phyloP scores from a whole-genome alignment of 2,329 filamentous ascomycete genomes.

The Talaromyces sp. region DNA sequence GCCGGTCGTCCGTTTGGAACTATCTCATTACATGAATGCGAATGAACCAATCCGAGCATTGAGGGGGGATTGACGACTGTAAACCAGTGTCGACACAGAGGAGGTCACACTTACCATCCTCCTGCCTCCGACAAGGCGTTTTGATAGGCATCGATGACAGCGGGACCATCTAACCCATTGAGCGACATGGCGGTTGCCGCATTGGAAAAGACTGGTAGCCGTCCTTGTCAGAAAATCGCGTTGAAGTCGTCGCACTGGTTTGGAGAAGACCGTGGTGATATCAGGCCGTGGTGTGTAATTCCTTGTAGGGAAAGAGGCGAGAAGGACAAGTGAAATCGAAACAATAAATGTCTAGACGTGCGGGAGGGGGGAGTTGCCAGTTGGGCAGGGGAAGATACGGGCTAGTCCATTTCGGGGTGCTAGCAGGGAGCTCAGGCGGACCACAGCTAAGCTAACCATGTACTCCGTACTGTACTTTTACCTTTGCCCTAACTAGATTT shows the following conservation, averaged over 20 bases:
- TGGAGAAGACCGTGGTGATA: not conserved
- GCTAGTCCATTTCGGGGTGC: conserved; percentile 5
- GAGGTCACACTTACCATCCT: conserved; percentile 73
- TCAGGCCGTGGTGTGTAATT: not conserved
- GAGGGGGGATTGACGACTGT: not conserved
- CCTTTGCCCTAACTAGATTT: not conserved
- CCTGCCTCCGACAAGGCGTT: conserved; percentile 75
- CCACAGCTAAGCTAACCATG: not conserved
- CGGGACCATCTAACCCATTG: conserved; percentile 82
- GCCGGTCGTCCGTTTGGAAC: not conserved
- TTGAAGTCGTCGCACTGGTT: not conserved
- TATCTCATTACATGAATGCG: not conserved
- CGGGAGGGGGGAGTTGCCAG: conserved; percentile 8
- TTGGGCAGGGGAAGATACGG: conserved; percentile 2
- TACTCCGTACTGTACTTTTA: not conserved
- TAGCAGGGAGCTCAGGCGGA: not conserved
- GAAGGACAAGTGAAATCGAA: not conserved
- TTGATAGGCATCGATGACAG: conserved; percentile 81
- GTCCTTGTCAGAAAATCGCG: not conserved
- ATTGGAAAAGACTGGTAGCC: conserved; percentile 26
- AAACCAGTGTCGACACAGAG: not conserved
- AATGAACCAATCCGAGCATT: not conserved
- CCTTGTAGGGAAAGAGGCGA: not conserved
- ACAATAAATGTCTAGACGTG: not conserved
- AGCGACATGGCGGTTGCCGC: conserved; percentile 70